Evolutionary conservation across 345 rosid species (phyloP).

Genomic region (Clausena lansium): DNA sequence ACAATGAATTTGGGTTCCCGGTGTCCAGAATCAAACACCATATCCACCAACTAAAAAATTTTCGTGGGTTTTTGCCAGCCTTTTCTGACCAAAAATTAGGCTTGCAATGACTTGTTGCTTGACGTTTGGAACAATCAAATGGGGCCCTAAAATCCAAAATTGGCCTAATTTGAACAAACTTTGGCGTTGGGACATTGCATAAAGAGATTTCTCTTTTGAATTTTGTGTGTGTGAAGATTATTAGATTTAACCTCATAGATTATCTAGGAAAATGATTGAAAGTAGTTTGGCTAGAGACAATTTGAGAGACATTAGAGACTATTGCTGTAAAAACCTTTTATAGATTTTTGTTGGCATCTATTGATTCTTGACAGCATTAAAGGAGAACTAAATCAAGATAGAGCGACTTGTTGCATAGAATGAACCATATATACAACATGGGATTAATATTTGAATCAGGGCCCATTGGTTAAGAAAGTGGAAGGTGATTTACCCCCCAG

Average conservation of each 20-base stretch:
- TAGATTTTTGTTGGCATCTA: neutral
- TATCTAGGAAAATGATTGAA: neutral
- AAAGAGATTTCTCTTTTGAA: neutral
- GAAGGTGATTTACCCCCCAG: neutral
- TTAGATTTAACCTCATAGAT: neutral
- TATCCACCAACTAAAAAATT: neutral
- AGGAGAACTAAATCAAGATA: neutral
- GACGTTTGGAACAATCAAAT: neutral
- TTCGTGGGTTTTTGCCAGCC: constrained; percentile 15
- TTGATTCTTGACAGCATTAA: neutral
- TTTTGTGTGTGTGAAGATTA: neutral
- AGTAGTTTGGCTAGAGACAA: neutral
- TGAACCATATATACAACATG: too few relatives aligned
- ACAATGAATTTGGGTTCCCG: constrained; percentile 9
- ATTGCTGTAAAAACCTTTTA: too few relatives aligned
- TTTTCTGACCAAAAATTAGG: constrained; percentile 19
- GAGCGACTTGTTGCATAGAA: neutral
- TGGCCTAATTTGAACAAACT: constrained; percentile 21
- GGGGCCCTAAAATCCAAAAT: constrained; percentile 16
- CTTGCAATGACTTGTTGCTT: neutral
- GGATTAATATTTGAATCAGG: too few relatives aligned
- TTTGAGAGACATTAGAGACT: neutral
- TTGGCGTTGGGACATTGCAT: neutral
- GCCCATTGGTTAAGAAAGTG: neutral
- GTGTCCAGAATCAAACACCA: neutral